Evolutionary conservation across 1,284 basidiomycete genomes (phyloP), one percentile per base, ranked within the genome.

Genomic region (Irpex sp.): DNA sequence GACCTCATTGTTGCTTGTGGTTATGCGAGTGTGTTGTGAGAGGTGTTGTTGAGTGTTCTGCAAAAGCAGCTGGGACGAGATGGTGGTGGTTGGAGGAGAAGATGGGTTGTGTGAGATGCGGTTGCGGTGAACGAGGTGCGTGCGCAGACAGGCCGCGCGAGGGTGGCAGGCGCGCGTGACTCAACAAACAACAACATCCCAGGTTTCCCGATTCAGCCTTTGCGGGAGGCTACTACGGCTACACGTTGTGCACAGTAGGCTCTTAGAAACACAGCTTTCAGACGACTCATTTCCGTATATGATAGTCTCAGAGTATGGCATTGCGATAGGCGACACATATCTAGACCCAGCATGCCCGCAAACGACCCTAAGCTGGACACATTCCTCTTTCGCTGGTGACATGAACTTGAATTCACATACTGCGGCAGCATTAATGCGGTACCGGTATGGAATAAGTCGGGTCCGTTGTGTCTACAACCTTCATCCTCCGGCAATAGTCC

Each of bases 1-100:
- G 95, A 96, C 75, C 95, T 88, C 90, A 98, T 97, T 37, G 28
- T 71, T 45, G 39, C 39, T 45, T 33, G 66, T 16, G n/a, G 48
- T 52, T 18, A 33, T 9, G 56, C 45, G 49, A 58, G 55, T 54
- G 52, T 47, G 56, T 35, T 8, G 56, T 39, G 23, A 48, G 19
- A 54, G 48, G 58, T 62, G 49, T 21, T 56, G 61, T 58, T 60
- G 65, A 61, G 63, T 63, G 4, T 45, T n/a, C 39, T 45, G 39
- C 39, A 45, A 16, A 45, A 7, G 39, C 39, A 45, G 61, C n/a
- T 35, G 21, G n/a, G 21, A 49, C 52, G 19, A 45, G 60, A 47
- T 57, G 64, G 61, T 65, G 61, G 63, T 65, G 62, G 65, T 65
- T 39, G 39, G 56, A 60, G 60, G 39, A 53, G 33, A 64, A 63